Base-by-base conservation (phyloP, 2,329 filamentous ascomycete species). In the Geosmithia flava region DNA sequence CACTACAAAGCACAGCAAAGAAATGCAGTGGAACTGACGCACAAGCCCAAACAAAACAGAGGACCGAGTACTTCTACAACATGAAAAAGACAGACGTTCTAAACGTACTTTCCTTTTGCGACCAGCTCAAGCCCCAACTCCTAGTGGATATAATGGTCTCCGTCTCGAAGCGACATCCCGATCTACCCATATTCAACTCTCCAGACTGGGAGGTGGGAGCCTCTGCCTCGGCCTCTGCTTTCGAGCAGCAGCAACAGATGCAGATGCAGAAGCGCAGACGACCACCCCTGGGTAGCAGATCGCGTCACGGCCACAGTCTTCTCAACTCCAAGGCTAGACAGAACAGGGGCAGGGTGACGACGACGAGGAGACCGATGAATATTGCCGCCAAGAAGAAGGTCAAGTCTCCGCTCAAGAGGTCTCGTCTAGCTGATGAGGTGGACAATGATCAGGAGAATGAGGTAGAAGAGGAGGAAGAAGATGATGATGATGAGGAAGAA, bases 91-190 rank as follows among this genome's bases (percentile, higher is more conserved):
- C 57, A 4, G 67, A 71, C 47, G 55, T 68, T 1, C 56, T 71
- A 20, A 66, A 67, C 30, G 54, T 71, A 10, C 52, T 71, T 2
- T 62, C 63, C 2, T 62, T 70, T 39, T 67, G 65, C 50, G 66
- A 70, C 45, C 65, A 66, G 49, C 54, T 70, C 15, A 58, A 63
- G 20, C 65, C 68, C 2, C 64, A 67, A 33, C 63, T 71, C 11
- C 58, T 71, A 2, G 59, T 62, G 15, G 65, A 71, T 45, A 51
- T 71, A 4, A 58, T 70, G 23, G 63, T 68, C 8, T 68, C 66
- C 2, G 61, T 69, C n/a, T 65, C 68, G 7, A 67, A 62, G 49
- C 65, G 59, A 44, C 66, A 71, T 41, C 64, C 67, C 0, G 60
- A 65, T n/a, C 57, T 71, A 2, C 67, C 67, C 20, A 63, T 71